Conservation (phyloP, 129 eudicot genomes). For the Lactuca saligna region DNA sequence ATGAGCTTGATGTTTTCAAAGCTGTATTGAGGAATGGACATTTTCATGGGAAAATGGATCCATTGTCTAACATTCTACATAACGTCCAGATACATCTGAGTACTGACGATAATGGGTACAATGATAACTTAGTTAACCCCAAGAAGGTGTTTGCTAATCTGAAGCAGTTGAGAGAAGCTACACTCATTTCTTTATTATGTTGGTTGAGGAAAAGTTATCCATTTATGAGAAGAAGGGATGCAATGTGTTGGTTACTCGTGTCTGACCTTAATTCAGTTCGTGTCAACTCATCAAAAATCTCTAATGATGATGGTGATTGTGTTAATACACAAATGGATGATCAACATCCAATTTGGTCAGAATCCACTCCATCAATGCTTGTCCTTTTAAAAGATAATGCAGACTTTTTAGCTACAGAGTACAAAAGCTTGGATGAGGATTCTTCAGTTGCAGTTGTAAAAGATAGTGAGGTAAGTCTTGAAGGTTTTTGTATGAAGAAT, state of each 20-base stretch:
- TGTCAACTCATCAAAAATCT: conserved; percentile 58
- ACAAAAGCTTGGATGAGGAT: conserved; percentile 39
- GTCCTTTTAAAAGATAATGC: conserved; percentile 58
- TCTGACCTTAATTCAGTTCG: conserved; percentile 73
- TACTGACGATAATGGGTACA: conserved; percentile 36
- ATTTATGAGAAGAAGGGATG: conserved; percentile 59
- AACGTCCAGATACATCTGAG: conserved; percentile 49
- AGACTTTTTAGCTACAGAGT: conserved; percentile 70
- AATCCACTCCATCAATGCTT: conserved; percentile 55
- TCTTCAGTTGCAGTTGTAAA: conserved; percentile 31
- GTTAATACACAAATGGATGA: conserved; percentile 41
- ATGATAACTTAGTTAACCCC: conserved; percentile 33
- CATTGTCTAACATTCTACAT: conserved; percentile 72
- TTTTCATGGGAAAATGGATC: conserved; percentile 94
- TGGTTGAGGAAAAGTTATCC: conserved; percentile 62
- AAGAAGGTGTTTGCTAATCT: conserved; percentile 63
- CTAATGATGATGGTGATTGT: background rate
- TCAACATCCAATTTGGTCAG: conserved; percentile 53
- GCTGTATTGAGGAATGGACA: conserved; percentile 83
- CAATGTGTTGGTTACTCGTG: conserved; percentile 79
- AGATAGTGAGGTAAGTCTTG: conserved; percentile 26
- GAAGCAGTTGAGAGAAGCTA: conserved; percentile 52
- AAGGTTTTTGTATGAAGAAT: conserved; percentile 30
- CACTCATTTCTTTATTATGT: conserved; percentile 18
- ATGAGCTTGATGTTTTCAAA: conserved; percentile 70